phyloP scores from a whole-genome alignment of 2,329 filamentous ascomycete species.

The Fusarium sp. region DNA sequence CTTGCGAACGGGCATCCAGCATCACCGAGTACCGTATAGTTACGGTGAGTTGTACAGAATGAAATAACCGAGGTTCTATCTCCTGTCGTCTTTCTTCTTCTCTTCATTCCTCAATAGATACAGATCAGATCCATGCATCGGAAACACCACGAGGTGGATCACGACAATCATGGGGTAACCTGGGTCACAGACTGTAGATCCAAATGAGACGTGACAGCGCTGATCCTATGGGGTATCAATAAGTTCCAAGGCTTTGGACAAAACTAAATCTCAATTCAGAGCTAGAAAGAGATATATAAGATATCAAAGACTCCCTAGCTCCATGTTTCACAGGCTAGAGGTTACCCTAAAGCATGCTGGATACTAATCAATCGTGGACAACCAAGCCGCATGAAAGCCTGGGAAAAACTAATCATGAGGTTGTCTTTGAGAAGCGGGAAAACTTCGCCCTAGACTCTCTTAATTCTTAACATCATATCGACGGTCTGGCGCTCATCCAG shows the following conservation, averaged over 20 bases:
- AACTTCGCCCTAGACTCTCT: neutral
- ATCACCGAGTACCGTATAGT: neutral
- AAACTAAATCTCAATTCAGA: neutral
- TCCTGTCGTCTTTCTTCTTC: neutral
- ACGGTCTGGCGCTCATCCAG: neutral
- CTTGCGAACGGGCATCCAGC: slow-evolving; percentile 1
- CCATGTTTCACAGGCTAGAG: neutral
- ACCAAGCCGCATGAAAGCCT: neutral
- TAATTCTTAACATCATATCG: neutral
- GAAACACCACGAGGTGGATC: slow-evolving; percentile 25
- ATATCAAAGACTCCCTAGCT: neutral
- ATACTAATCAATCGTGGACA: neutral
- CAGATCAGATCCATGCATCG: neutral
- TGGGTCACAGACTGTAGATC: slow-evolving; percentile 11
- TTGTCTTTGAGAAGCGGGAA: neutral
- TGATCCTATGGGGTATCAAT: slow-evolving; percentile 22
- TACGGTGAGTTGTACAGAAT: neutral
- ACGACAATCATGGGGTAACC: slow-evolving; percentile 23
- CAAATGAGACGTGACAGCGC: slow-evolving; percentile 19
- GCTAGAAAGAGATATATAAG: neutral
- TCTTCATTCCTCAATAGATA: neutral
- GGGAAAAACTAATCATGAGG: neutral
- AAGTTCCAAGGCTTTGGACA: neutral
- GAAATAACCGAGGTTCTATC: neutral
- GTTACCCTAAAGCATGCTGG: neutral